Evolutionary conservation across 2,329 filamentous ascomycete genomes (phyloP).

Genomic region (Coleophoma eucalyptorum): DNA sequence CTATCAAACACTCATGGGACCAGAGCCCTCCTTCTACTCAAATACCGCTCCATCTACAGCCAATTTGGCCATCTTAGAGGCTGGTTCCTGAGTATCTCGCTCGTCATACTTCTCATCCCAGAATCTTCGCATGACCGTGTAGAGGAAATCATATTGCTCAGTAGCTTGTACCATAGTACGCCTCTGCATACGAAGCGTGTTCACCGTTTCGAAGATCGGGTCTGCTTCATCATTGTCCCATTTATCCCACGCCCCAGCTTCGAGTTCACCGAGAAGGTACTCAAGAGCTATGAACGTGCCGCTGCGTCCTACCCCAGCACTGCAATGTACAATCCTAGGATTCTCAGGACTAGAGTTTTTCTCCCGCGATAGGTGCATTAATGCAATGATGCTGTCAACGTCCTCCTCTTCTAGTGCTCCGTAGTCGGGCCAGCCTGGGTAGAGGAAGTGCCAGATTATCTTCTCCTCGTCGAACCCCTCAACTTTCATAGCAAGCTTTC

Average conservation of each 20-base stretch:
- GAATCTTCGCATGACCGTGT: constrained; percentile 74
- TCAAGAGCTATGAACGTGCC: constrained; percentile 97
- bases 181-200: constrained; percentile 77
- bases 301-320: constrained; percentile 88
- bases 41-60: not conserved
- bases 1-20: too few relatives aligned
- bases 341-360: constrained; percentile 53
- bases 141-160: constrained; percentile 80
- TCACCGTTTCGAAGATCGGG: constrained; percentile 74
- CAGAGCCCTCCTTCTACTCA: not conserved
- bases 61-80: not conserved
- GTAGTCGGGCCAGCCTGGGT: constrained; percentile 87
- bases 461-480: constrained; percentile 46
- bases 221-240: constrained; percentile 41
- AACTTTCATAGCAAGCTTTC: constrained; percentile 60
- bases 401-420: constrained; percentile 71
- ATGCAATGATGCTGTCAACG: constrained; percentile 61
- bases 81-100: constrained; percentile 1
- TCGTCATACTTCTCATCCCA: constrained; percentile 61
- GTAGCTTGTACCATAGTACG: constrained; percentile 95
- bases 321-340: constrained; percentile 82
- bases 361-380: constrained; percentile 64
- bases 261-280: constrained; percentile 79
- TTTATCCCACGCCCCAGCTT: constrained; percentile 54
- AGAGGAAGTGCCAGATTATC: constrained; percentile 79